phyloP scores from a whole-genome alignment of 768 basidiomycete species.

The Royoungia palumana region DNA sequence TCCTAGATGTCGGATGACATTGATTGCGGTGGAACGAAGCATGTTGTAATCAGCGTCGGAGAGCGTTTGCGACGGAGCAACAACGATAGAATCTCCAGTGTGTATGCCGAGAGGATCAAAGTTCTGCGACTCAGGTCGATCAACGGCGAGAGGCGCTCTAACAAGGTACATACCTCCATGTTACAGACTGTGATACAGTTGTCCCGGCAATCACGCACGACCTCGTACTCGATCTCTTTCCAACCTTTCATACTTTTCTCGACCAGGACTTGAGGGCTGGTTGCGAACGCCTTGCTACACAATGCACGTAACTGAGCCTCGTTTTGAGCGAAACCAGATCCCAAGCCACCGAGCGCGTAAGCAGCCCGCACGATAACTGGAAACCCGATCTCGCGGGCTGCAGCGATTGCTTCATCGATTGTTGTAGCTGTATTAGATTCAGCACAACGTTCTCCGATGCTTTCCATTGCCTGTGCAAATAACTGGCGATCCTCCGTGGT shows the following conservation, averaged over 20 bases:
- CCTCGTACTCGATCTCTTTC: conserved; percentile 99
- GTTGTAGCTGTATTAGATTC: conserved; percentile 87
- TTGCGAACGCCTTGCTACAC: conserved; percentile 94
- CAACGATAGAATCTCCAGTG: conserved; percentile 97
- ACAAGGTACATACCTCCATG: conserved; percentile 82
- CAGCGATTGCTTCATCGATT: conserved; percentile 74
- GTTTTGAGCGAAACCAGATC: conserved; percentile 94
- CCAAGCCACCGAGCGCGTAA: conserved; percentile 93
- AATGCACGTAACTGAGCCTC: conserved; percentile 85
- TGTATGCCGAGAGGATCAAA: conserved; percentile 99
- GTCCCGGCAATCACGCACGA: conserved; percentile 94
- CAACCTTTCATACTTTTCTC: conserved; percentile 99
- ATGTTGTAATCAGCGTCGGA: conserved; percentile 99
- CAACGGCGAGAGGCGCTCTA: not conserved
- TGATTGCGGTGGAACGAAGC: conserved; percentile 96
- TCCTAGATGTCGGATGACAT: conserved; percentile 97
- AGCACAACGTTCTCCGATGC: conserved; percentile 95
- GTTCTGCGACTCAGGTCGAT: conserved; percentile 55
- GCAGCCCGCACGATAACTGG: conserved; percentile 97
- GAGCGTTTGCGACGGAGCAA: conserved; percentile 96
- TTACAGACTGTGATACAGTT: conserved; percentile 99
- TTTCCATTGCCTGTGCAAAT: conserved; percentile 90
- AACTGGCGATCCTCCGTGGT: conserved; percentile 94
- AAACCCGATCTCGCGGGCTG: conserved; percentile 84
- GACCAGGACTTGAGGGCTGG: conserved; percentile 96